phyloP scores from a whole-genome alignment of 805 yeast genomes.

The Ogataea minuta region DNA sequence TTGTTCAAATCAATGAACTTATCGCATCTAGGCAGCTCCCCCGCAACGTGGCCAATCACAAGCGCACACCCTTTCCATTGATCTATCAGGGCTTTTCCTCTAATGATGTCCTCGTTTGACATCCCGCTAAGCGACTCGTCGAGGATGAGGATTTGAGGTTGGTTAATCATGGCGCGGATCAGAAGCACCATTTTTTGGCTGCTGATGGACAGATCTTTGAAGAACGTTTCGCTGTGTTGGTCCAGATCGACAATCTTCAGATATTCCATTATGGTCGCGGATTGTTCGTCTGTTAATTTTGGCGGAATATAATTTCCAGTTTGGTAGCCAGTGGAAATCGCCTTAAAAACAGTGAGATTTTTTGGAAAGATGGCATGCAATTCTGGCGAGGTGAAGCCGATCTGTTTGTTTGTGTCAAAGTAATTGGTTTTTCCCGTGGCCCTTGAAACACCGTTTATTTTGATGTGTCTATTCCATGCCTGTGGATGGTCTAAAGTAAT shows the following conservation, averaged over 20 bases:
- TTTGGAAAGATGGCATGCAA: conserved; percentile 82
- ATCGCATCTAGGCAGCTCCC: conserved; percentile 77
- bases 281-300: conserved; percentile 37
- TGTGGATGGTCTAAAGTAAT: conserved; percentile 96
- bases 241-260: conserved; percentile 46
- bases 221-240: conserved; percentile 36
- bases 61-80: conserved; percentile 69
- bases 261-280: conserved; percentile 42
- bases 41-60: conserved; percentile 76
- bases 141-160: conserved; percentile 73
- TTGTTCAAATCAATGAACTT: conserved; percentile 40
- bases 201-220: conserved; percentile 59
- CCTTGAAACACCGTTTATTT: conserved; percentile 63
- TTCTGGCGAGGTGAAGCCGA: conserved; percentile 92
- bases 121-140: conserved; percentile 95
- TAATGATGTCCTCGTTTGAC: conserved; percentile 60
- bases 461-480: conserved; percentile 76
- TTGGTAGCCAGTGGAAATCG: conserved; percentile 70
- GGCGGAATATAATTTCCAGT: conserved; percentile 65
- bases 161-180: conserved; percentile 71
- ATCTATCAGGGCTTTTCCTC: conserved; percentile 52
- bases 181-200: conserved; percentile 78
- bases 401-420: conserved; percentile 71
- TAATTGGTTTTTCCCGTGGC: conserved; percentile 73
- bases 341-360: conserved; percentile 47